These are phyloP conservation scores for Lichtheimia hyalospora DNA, from an alignment of 371 early-diverging fungal species.

Conservation along the genomic window DNA sequence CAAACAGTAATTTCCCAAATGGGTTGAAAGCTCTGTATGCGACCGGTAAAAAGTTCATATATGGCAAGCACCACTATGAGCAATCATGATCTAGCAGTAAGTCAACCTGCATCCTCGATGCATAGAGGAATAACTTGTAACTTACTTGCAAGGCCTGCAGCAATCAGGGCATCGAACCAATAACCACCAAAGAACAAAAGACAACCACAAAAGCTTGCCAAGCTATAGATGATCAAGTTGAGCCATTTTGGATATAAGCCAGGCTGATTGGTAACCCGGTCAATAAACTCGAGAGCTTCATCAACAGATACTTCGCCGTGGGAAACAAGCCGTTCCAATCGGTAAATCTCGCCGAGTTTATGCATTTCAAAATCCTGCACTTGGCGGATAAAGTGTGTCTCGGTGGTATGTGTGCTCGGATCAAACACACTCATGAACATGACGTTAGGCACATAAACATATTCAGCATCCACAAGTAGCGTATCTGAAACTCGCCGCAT, in stretches of 20 bases:
- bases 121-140: neutral
- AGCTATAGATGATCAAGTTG: constrained; percentile 48
- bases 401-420: constrained; percentile 74
- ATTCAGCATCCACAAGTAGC: constrained; percentile 68
- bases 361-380: constrained; percentile 71
- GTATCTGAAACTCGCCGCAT: constrained; percentile 50
- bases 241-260: constrained; percentile 53
- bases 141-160: constrained; percentile 49
- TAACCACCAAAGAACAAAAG: constrained; percentile 45
- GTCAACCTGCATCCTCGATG: neutral
- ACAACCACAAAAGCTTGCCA: constrained; percentile 52
- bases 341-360: constrained; percentile 59
- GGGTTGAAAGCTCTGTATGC: constrained; percentile 42
- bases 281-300: constrained; percentile 53
- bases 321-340: constrained; percentile 49
- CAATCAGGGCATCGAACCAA: constrained; percentile 39
- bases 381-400: constrained; percentile 71
- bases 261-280: constrained; percentile 37
- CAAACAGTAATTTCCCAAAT: constrained; percentile 74
- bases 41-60: constrained; percentile 42
- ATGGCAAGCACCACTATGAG: constrained; percentile 38
- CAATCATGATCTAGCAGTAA: neutral
- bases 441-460: constrained; percentile 68
- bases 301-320: constrained; percentile 56
- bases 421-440: constrained; percentile 76